These are phyloP conservation scores for Phytophthora vignae DNA, from an alignment of 352 stramenopile species.

Conservation along the genomic window DNA sequence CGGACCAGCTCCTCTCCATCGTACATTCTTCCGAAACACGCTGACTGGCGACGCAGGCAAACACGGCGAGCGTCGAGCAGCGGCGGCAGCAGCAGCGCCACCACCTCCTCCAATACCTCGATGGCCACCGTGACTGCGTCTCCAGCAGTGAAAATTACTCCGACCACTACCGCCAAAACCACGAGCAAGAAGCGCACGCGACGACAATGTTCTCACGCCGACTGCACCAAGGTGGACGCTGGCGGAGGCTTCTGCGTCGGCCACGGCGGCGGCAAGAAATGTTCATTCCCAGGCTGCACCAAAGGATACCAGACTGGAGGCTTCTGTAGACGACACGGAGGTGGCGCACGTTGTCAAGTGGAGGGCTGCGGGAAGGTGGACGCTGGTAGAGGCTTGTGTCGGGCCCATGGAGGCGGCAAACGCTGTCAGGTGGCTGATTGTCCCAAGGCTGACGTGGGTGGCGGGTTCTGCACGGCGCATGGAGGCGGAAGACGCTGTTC, in stretches of 20 bases:
- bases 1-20: constrained; percentile 16
- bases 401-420: constrained; percentile 76
- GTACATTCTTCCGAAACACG: constrained; percentile 18
- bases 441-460: constrained; percentile 82
- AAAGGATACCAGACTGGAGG: constrained; percentile 86
- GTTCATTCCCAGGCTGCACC: constrained; percentile 66
- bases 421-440: constrained; percentile 66
- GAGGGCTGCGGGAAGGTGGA: constrained; percentile 81
- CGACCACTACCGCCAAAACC: not conserved
- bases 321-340: constrained; percentile 79
- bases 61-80: constrained; percentile 19
- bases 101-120: not conserved
- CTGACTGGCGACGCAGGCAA: constrained; percentile 25
- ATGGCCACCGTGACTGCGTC: constrained; percentile 16
- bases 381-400: constrained; percentile 75
- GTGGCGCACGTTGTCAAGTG: constrained; percentile 80
- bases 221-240: constrained; percentile 80
- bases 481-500: constrained; percentile 79
- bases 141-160: constrained; percentile 1
- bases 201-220: constrained; percentile 56
- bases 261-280: constrained; percentile 88
- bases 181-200: constrained; percentile 47
- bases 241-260: constrained; percentile 85
- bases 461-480: constrained; percentile 83
- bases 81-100: not conserved